These are phyloP conservation scores for Xylaria hypoxylon DNA, from an alignment of 2,329 filamentous ascomycete genomes.

Conservation along the genomic window DNA sequence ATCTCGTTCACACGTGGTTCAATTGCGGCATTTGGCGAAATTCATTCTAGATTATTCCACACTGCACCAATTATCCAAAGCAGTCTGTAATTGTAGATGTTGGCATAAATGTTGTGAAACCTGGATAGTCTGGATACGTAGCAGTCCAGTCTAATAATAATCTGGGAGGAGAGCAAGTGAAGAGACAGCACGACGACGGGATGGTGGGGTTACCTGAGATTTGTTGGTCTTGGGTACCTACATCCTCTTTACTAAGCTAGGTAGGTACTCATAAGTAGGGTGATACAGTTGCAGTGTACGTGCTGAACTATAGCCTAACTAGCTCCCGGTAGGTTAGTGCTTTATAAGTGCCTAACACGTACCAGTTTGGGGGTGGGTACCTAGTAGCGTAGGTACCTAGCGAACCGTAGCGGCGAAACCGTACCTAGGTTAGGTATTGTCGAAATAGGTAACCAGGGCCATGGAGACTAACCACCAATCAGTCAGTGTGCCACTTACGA, in stretches of 20 bases:
- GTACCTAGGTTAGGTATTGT: no score
- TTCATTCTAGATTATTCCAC: conserved; percentile 34
- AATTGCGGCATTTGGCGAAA: conserved; percentile 35
- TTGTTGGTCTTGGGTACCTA: conserved; percentile 4
- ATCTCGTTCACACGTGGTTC: conserved; percentile 34
- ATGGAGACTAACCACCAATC: background rate
- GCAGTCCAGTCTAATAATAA: conserved; percentile 23
- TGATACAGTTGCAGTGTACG: no score
- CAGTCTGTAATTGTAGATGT: conserved; percentile 12
- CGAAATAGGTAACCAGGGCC: no score
- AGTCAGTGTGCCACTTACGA: conserved; percentile 21
- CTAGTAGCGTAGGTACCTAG: background rate
- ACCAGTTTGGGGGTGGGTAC: conserved; percentile 13
- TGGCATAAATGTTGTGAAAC: conserved; percentile 30
- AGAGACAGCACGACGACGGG: conserved; percentile 15
- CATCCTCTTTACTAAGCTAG: no score
- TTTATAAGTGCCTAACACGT: conserved; percentile 29
- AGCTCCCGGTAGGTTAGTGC: conserved; percentile 11
- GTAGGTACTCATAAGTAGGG: no score
- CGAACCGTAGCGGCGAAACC: no score
- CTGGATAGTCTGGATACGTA: background rate
- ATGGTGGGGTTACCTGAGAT: conserved; percentile 18
- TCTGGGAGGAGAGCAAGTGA: conserved; percentile 16
- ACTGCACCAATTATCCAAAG: background rate
- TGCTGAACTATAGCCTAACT: conserved; percentile 13